Base-by-base conservation (phyloP, 352 stramenopile species). In the Pilasporangium apinafurcum region DNA sequence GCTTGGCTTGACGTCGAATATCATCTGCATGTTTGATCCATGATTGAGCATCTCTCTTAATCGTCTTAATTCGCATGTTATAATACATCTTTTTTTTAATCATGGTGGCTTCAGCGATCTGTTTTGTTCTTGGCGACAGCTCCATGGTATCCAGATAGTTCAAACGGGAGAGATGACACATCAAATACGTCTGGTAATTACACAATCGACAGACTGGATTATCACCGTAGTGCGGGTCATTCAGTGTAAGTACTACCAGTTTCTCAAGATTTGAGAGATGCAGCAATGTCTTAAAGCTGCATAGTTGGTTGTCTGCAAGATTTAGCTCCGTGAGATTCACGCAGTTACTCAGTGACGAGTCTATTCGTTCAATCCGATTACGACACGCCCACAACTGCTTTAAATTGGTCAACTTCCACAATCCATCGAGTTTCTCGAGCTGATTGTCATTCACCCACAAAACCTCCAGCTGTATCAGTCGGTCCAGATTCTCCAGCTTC, bases 11-110 rank as follows among this genome's bases (percentile, higher is more conserved):
- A 9, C 52, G 65, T 7, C 71, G 67, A 18, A 81, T 65, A 10
- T 44, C 50, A 9, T 86, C 56, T 8, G 62, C 51, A 28, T 77
- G 65, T 37, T 69, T 51, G 44, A 86, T 65, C 47, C 66, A 45
- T 41, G 65, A 49, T 50, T 86, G 51, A 14, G 84, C 68, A 29
- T 96, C 82, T 8, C 83, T 54, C 38, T 95, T 92, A 42, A 96
- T 89, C 8, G 72, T 77, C 25, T 95, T 93, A 44, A 95, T 96
- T 8, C 85, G 75, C 86, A 97, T 96, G 64, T 96, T 96, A 62
- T 96, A 97, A 66, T 96, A 97, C 81, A 97, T 96, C 48, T 86
- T 92, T 66, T 97, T 97, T 62, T 96, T 97, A 47, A 95, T 76
- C 76, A 96, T 95, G 0, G 89, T 96, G 8, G 81, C 71, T 22